Conservation (phyloP, 2,329 filamentous ascomycete species). For the Aspergillus latus region DNA sequence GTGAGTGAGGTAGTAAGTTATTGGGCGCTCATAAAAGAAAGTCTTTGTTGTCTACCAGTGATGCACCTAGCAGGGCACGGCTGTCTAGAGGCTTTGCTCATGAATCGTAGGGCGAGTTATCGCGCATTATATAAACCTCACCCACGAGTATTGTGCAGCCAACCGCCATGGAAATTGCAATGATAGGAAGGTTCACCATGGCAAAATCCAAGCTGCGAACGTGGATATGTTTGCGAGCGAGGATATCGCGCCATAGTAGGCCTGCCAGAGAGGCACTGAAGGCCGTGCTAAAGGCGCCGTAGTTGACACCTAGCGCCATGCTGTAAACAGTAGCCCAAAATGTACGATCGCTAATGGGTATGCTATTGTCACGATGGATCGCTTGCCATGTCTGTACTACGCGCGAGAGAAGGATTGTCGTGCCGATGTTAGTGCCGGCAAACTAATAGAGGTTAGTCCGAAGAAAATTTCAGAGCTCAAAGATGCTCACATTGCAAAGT, state of each 20-base stretch:
- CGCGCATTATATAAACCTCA: constrained; percentile 58
- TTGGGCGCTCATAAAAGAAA: too few species aligned
- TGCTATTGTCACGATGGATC: constrained; percentile 53
- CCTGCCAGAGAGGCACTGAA: constrained; percentile 72
- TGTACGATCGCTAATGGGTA: constrained; percentile 60
- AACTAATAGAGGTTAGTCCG: constrained; percentile 52
- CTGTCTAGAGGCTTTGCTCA: not conserved
- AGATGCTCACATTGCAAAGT: constrained; percentile 65
- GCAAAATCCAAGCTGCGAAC: constrained; percentile 66
- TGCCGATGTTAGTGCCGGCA: constrained; percentile 74
- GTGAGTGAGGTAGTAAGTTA: too few species aligned
- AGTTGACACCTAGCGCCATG: constrained; percentile 74
- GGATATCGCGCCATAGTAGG: constrained; percentile 70
- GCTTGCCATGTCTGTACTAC: constrained; percentile 67
- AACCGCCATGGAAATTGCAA: constrained; percentile 66
- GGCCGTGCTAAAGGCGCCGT: constrained; percentile 69
- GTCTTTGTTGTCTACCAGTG: too few species aligned
- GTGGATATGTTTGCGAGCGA: constrained; percentile 65
- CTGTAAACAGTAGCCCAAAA: constrained; percentile 74
- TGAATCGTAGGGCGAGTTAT: constrained; percentile 1
- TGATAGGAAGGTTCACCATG: constrained; percentile 68
- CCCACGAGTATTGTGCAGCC: constrained; percentile 62
- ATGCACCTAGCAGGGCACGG: too few species aligned
- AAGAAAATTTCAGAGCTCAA: not conserved
- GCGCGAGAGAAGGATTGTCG: constrained; percentile 69